Base-by-base conservation (phyloP, 2,329 filamentous ascomycete species). In the Purpureocillium takamizusanense region DNA sequence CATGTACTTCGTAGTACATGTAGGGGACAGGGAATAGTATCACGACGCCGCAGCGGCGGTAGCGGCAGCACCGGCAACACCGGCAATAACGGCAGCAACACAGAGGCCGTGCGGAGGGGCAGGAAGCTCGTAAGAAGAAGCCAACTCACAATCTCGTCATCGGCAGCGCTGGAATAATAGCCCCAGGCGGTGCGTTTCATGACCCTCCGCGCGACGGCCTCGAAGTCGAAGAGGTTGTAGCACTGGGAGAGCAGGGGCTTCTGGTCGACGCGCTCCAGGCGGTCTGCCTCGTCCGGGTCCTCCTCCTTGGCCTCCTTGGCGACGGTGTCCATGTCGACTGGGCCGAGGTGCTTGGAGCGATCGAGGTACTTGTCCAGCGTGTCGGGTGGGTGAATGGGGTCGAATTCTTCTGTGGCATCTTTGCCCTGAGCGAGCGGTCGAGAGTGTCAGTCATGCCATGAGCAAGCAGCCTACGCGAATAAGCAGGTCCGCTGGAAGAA, bases 101-200 rank as follows among this genome's bases (percentile, higher is more conserved):
- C n/a, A n/a, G n/a, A n/a, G n/a, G n/a, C n/a, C n/a, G n/a, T n/a
- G n/a, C n/a, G n/a, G n/a, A n/a, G n/a, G n/a, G n/a, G n/a, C n/a
- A n/a, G n/a, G n/a, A n/a, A n/a, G n/a, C n/a, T n/a, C n/a, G n/a
- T n/a, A n/a, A n/a, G n/a, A 28, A 12, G 25, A 28, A 28, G 25
- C 25, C 25, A 28, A 42, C 56, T 34, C 45, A 65, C 62, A 48
- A 67, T 66, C 48, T 67, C 63, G 40, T 67, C 63, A 23, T 67
- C 63, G 0, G 90, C 87, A 40, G 86, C 90, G 55, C 85, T 92
- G 1, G 87, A 95, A 62, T 98, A 98, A 67, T 98, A 98, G 18
- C 85, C 92, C 92, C 92, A 98, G 0, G 90, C 90, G 2, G 82
- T 83, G 68, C 85, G 94, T 75, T 94, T 95, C 90, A 97, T 95